Percentiles rank a stretch among this genome's conserved stretches.
phyloP scores from a whole-genome alignment of 2,329 filamentous ascomycete genomes.

The Gremmenia infestans region DNA sequence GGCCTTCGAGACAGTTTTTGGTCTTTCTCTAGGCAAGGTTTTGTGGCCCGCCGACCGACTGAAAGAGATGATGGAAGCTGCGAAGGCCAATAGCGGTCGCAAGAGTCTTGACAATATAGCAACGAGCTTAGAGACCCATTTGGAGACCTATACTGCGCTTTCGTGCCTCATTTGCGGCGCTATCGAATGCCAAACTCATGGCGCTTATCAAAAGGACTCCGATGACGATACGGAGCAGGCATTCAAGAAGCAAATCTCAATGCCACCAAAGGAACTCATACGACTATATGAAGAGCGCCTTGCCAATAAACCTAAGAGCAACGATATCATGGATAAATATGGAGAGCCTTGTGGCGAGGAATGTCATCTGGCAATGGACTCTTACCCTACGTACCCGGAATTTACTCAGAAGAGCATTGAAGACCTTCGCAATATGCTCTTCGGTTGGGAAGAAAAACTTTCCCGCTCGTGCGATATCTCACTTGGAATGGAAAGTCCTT shows the following conservation, averaged over 20 bases:
- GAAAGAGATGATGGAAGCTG: slow-evolving; percentile 20
- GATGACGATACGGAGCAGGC: slow-evolving; percentile 9
- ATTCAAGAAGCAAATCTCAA: not conserved
- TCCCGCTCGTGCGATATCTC: slow-evolving; percentile 24
- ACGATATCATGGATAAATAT: not conserved
- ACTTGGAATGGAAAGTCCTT: slow-evolving; percentile 21
- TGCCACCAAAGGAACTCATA: slow-evolving; percentile 14
- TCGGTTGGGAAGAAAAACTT: slow-evolving; percentile 11
- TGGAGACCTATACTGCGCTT: slow-evolving; percentile 21
- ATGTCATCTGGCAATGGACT: not conserved
- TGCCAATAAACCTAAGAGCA: not conserved
- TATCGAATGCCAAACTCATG: slow-evolving; percentile 27
- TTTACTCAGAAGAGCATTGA: not conserved
- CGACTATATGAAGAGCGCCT: slow-evolving; percentile 14
- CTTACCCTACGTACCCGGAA: not conserved
- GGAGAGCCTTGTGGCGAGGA: not conserved
- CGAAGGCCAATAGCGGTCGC: not conserved
- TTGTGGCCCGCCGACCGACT: slow-evolving; percentile 17
- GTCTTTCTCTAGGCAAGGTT: slow-evolving; percentile 13
- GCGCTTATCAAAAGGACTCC: slow-evolving; percentile 7
- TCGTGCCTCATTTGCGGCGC: slow-evolving; percentile 26
- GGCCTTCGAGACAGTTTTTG: slow-evolving; percentile 18
- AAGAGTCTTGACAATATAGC: slow-evolving; percentile 1
- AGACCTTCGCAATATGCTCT: slow-evolving; percentile 15
- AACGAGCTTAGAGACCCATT: slow-evolving; percentile 8